A percentile compares a stretch with the other conserved stretches of the same genome.
Conservation (phyloP, 345 rosid species). For the Camelina hispida region DNA sequence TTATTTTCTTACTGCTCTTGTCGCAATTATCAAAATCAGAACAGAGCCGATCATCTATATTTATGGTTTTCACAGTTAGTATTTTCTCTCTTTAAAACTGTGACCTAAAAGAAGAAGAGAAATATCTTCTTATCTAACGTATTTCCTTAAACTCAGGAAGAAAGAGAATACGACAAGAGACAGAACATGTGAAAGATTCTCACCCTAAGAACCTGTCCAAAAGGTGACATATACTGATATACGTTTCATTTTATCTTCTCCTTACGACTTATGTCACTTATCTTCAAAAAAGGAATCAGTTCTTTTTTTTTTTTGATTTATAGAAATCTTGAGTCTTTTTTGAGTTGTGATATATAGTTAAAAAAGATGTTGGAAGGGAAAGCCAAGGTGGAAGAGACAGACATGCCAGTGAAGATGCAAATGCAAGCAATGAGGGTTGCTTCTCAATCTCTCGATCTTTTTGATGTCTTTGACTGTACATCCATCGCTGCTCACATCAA, state of each 20-base stretch:
- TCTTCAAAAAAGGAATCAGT: neutral
- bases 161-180: neutral
- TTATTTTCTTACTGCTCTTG: conserved; percentile 21
- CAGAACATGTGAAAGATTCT: neutral
- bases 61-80: neutral
- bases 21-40: conserved; percentile 18
- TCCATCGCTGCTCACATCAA: conserved; percentile 66
- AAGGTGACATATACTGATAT: neutral
- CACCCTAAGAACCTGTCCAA: conserved; percentile 4
- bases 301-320: neutral
- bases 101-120: neutral
- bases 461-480: conserved; percentile 60
- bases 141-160: neutral
- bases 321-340: conserved; percentile 6
- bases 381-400: conserved; percentile 78
- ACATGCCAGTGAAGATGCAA: conserved; percentile 94
- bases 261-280: neutral
- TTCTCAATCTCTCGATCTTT: conserved; percentile 73
- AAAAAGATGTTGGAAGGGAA: conserved; percentile 70
- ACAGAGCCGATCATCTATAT: conserved; percentile 4
- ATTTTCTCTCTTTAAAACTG: neutral
- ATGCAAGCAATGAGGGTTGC: conserved; percentile 79
- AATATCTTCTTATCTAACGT: neutral
- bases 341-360: neutral
- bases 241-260: neutral